phyloP scores from a whole-genome alignment of 805 yeast species.

The Pichia deserticola region DNA sequence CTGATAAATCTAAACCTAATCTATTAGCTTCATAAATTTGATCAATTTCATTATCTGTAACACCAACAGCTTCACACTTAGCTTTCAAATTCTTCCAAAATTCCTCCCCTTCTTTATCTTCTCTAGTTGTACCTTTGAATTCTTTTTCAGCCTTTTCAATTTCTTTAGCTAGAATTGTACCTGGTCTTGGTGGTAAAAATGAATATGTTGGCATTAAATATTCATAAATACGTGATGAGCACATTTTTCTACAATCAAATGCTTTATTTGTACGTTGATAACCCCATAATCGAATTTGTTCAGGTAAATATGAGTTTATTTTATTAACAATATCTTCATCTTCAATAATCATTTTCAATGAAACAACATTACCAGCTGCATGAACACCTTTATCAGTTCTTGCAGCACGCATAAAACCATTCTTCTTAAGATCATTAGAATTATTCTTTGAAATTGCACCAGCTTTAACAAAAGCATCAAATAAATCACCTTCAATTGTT shows the following conservation, averaged over 20 bases:
- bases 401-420: slow-evolving; percentile 81
- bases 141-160: slow-evolving; percentile 45
- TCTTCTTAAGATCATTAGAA: slow-evolving; percentile 80
- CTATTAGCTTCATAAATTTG: slow-evolving; percentile 30
- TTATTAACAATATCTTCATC: slow-evolving; percentile 66
- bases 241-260: slow-evolving; percentile 91
- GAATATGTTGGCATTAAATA: slow-evolving; percentile 89
- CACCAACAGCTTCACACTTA: slow-evolving; percentile 32
- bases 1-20: slow-evolving; percentile 30
- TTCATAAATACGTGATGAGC: slow-evolving; percentile 93
- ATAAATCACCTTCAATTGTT: slow-evolving; percentile 87
- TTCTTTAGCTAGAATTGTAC: slow-evolving; percentile 54
- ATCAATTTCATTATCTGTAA: slow-evolving; percentile 32
- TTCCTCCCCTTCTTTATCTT: slow-evolving; percentile 58
- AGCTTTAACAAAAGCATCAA: slow-evolving; percentile 72
- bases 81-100: slow-evolving; percentile 59
- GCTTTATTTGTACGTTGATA: slow-evolving; percentile 80
- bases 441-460: slow-evolving; percentile 87
- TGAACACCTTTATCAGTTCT: slow-evolving; percentile 95
- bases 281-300: slow-evolving; percentile 89
- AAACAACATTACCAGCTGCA: slow-evolving; percentile 91
- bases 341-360: slow-evolving; percentile 76
- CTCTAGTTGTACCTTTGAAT: slow-evolving; percentile 52
- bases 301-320: slow-evolving; percentile 73
- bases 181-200: slow-evolving; percentile 84